These are phyloP conservation scores for Veloboletus limbatus DNA, from an alignment of 1,284 basidiomycete species.

Conservation along the genomic window DNA sequence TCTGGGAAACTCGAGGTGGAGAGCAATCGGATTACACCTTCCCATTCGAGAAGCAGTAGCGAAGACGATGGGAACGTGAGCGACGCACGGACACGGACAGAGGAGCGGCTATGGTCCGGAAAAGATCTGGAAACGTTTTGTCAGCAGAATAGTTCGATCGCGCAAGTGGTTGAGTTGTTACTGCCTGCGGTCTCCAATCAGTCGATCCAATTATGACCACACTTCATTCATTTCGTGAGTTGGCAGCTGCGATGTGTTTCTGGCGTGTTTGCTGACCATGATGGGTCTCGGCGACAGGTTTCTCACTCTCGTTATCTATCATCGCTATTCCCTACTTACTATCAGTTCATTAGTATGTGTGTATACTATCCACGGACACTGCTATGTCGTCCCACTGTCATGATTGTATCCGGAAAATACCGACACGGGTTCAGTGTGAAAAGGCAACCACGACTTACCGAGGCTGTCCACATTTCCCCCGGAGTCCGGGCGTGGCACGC, in stretches of 20 bases:
- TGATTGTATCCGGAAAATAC: too few species aligned
- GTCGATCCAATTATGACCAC: conserved; percentile 23
- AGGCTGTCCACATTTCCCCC: conserved; percentile 32
- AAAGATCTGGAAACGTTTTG: conserved; percentile 67
- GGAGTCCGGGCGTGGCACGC: too few species aligned
- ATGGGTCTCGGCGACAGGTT: conserved; percentile 6
- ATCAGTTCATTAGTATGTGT: conserved; percentile 28
- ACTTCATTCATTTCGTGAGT: conserved; percentile 24
- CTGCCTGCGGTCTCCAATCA: conserved; percentile 42
- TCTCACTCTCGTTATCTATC: conserved; percentile 28
- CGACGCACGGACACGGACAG: conserved; percentile 32
- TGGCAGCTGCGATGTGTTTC: neutral
- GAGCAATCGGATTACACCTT: conserved; percentile 30
- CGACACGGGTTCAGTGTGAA: too few species aligned
- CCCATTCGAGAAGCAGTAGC: conserved; percentile 35
- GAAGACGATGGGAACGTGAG: conserved; percentile 36
- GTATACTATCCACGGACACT: conserved; percentile 25
- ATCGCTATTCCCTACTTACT: conserved; percentile 23
- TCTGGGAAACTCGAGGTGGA: conserved; percentile 61
- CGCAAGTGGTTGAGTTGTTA: conserved; percentile 54
- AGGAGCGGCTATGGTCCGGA: conserved; percentile 59
- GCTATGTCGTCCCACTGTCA: conserved; percentile 26
- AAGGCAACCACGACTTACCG: conserved; percentile 14
- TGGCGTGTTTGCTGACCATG: conserved; percentile 15
- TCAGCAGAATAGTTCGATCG: conserved; percentile 68